Evolutionary conservation across 2,329 filamentous ascomycete genomes (phyloP), one percentile per base, ranked within the genome.

Genomic region (Ilyonectria robusta): DNA sequence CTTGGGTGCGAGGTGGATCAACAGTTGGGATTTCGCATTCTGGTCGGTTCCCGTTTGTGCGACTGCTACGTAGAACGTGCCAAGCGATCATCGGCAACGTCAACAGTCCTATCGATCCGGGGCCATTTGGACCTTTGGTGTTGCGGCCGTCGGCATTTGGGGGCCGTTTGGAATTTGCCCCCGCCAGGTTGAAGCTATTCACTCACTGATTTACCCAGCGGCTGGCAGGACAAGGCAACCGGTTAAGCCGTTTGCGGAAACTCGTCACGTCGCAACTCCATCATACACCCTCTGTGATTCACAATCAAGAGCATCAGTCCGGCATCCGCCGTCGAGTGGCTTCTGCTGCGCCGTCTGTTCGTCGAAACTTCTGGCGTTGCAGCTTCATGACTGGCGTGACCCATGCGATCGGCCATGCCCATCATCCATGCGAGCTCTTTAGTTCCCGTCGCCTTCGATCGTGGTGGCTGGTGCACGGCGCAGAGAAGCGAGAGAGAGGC

Each of bases 391-490:
- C 63, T 7, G 57, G 40, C 63, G 61, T 65, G 31, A 47, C 19
- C 46, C 57, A 57, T 42, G 51, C 19, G 42, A 56, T n/a, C 6
- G 42, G 35, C 35, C 21, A 42, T 58, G 59, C 51, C 23, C 57
- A 51, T 53, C 40, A 61, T 42, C 59, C 37, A 26, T 48, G 63
- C 46, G 58, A 40, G 54, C 56, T 72, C 63, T 73, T 47, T 63
- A 75, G 72, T 48, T 75, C 72, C 72, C 72, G 72, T 67, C 50
- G 48, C 54, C 58, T 66, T 53, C 46, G 59, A 70, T 68, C 63
- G 42, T 54, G 71, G 67, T 58, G 40, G 60, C 65, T 69, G 70
- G 35, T 26, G 46, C 54, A 60, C 46, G 26, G 60, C 42, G 62
- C 21, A 37, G 40, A 56, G 62, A 48, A 53, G 33, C 31, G 31